Evolutionary conservation across 768 basidiomycete genomes (phyloP), one percentile per base, ranked within the genome.

Genomic region (Serendipita sp.): DNA sequence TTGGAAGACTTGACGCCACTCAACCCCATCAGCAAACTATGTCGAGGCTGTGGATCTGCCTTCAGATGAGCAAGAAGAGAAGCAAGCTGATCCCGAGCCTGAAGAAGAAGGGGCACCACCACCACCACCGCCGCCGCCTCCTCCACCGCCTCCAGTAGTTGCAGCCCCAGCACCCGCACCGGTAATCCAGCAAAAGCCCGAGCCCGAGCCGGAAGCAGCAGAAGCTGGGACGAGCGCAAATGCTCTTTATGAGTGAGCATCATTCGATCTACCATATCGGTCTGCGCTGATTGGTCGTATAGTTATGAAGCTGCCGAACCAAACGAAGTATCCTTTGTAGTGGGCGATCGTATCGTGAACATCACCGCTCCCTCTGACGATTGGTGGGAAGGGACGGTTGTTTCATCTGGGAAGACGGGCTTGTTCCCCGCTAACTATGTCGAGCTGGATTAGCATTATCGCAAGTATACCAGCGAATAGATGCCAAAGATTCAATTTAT

Each of bases 301-400:
- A 93, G 89, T 66, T 95, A 94, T 68, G 89, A 91, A 9, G 90
- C 93, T 0, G 82, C 82, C 0, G 93, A 96, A 70, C 91, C 92
- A 67, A 96, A 97, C 69, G 93, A 96, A 69, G 74, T 96, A 30
- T 79, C 84, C 2, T 91, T 97, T 80, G 75, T 71, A 31, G 92
- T 91, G 71, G 90, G 89, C 28, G 92, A 93, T 38, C 74, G 76
- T 62, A 88, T 96, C 69, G 78, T 76, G 17, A 77, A 86, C 62
- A 88, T 96, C 61, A 88, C 90, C 68, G 82, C 85, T 61, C 11
- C 31, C 53, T 58, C 53, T 28, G 89, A 90, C n/a, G 90, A 90
- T 67, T 92, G 90, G 90, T 92, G 90, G 90, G 77, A 83, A 65
- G 89, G 90, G 2, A 80, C 73, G 67, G 79, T 81, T 66, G 56